Evolutionary conservation across 768 basidiomycete genomes (phyloP).

Genomic region (Aureoboletus auriporus): DNA sequence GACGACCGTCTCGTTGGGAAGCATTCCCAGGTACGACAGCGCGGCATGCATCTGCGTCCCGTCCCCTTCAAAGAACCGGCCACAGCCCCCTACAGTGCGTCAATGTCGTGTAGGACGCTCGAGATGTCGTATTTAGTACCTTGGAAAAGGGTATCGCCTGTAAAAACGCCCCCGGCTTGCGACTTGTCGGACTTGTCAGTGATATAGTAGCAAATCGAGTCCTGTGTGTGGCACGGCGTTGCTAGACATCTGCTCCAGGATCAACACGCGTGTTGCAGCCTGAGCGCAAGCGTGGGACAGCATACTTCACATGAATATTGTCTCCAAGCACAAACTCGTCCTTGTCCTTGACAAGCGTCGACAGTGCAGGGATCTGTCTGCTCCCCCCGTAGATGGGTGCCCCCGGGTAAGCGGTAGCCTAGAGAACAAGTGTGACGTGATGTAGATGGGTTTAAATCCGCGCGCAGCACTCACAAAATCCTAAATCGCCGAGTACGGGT

Average conservation of each 20-base stretch:
- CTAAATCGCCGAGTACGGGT: conserved; percentile 13
- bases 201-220: conserved; percentile 89
- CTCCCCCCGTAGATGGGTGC: conserved; percentile 79
- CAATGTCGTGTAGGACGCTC: background rate
- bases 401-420: conserved; percentile 42
- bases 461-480: conserved; percentile 25
- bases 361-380: conserved; percentile 58
- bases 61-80: conserved; percentile 91
- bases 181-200: conserved; percentile 43
- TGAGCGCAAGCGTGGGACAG: conserved; percentile 4
- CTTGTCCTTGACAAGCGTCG: conserved; percentile 73
- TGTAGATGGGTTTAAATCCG: background rate
- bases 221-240: conserved; percentile 93
- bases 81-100: conserved; percentile 61
- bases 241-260: conserved; percentile 59
- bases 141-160: conserved; percentile 89
- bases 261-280: conserved; percentile 2
- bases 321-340: conserved; percentile 75
- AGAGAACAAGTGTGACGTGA: conserved; percentile 20
- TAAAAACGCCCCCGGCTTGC: conserved; percentile 80
- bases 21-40: conserved; percentile 57
- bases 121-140: conserved; percentile 16
- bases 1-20: conserved; percentile 77
- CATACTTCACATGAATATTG: conserved; percentile 56
- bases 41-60: conserved; percentile 78